Evolutionary conservation across 2,329 filamentous ascomycete species (phyloP).

Genomic region (Aspergillus tanneri): DNA sequence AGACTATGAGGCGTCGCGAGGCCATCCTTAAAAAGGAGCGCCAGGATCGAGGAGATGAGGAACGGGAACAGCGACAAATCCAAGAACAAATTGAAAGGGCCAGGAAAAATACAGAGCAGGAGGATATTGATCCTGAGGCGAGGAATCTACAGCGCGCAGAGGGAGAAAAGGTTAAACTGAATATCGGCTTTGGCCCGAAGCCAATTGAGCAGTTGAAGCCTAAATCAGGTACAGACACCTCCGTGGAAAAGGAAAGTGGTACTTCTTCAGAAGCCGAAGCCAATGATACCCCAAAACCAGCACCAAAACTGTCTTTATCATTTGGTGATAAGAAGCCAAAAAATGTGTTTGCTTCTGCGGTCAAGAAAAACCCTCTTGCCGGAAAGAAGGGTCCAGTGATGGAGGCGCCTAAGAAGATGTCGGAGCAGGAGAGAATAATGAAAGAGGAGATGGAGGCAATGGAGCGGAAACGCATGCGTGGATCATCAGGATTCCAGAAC

Average conservation of each 20-base stretch:
- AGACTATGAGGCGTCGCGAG: constrained; percentile 76
- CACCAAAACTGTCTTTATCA: constrained; percentile 61
- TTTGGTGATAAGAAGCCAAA: constrained; percentile 56
- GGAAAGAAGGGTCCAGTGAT: constrained; percentile 61
- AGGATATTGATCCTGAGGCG: constrained; percentile 45
- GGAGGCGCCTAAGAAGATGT: constrained; percentile 76
- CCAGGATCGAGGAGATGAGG: constrained; percentile 86
- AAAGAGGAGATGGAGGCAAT: constrained; percentile 65
- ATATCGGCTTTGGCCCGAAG: constrained; percentile 54
- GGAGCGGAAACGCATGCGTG: constrained; percentile 62
- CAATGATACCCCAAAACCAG: constrained; percentile 19
- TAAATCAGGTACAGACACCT: constrained; percentile 17
- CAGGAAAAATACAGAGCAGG: constrained; percentile 56
- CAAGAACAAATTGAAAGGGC: constrained; percentile 80
- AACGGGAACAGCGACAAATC: constrained; percentile 79
- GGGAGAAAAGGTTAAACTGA: constrained; percentile 74
- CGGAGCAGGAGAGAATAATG: constrained; percentile 86
- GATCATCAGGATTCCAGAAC: constrained; percentile 30
- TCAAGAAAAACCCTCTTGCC: constrained; percentile 69
- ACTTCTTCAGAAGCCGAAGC: constrained; percentile 12
- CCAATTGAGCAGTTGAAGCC: constrained; percentile 17
- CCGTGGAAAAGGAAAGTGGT: constrained; percentile 21
- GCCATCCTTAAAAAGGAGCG: constrained; percentile 79
- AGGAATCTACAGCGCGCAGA: constrained; percentile 56
- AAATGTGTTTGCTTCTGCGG: constrained; percentile 63